Evolutionary conservation across 2,329 filamentous ascomycete species (phyloP), one percentile per base, ranked within the genome.

Genomic region (Lojkania enalia): DNA sequence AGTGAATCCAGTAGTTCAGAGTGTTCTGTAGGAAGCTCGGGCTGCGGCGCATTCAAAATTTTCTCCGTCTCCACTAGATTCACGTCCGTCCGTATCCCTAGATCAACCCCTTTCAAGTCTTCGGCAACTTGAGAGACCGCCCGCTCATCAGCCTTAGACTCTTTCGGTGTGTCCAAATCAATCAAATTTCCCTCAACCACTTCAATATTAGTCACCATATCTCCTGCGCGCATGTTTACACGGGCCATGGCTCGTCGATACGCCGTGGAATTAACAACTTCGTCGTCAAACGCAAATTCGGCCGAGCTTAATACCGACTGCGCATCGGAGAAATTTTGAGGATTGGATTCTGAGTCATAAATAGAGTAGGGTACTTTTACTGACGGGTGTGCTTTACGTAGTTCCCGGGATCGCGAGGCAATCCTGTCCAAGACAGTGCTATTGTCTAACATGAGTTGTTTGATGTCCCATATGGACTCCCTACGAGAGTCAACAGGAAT

Each of bases 401-500:
- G 32, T 9, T 58, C 58, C 14, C 44, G 57, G 4, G 63, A 64
- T 4, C 61, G 51, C 39, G 52, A 58, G 5, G 60, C 55, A 11
- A 66, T 53, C 32, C 55, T 47, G 11, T 65, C 58, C 7, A 68
- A 47, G 23, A 54, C 58, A 14, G 45, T 44, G 36, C 54, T 63
- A 27, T 67, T 68, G 7, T 63, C 56, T 20, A 57, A 46, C 2
- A 69, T 49, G 9, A 68, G 45, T 39, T 53, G 54, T 44, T 55
- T 58, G 18, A 68, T 63, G 14, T 68, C 64, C 14, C 56, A 49
- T 41, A 68, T 57, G 3, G 63, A 67, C 44, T 67, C 60, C 60
- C 50, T 53, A 25, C 18, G 16, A 4, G 11, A 27, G 18, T 39
- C 18, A 39, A 29, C 29, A 40, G 2, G 18, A 16, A 14, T 3